Conservation (phyloP, 129 eudicot genomes). For the Lactuca saligna region DNA sequence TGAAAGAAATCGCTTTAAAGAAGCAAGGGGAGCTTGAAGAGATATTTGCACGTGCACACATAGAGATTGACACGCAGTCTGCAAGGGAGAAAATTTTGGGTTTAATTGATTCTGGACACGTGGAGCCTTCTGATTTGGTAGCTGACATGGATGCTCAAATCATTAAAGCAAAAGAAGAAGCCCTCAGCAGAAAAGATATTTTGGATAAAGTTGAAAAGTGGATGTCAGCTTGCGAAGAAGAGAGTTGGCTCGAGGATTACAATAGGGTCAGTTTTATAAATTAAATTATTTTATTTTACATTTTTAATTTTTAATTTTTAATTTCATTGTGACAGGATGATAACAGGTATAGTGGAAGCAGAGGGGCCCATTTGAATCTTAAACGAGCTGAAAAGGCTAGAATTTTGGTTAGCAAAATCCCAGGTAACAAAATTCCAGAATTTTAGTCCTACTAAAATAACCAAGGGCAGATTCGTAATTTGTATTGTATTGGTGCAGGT, state of each 20-base stretch:
- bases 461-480: neutral
- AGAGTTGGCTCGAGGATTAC: conserved; percentile 99
- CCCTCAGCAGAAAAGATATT: conserved; percentile 86
- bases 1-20: conserved; percentile 96
- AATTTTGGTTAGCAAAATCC: conserved; percentile 80
- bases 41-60: conserved; percentile 75
- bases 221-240: conserved; percentile 99
- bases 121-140: conserved; percentile 86
- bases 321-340: conserved; percentile 64
- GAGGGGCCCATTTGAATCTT: conserved; percentile 97
- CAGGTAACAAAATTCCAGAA: conserved; percentile 45
- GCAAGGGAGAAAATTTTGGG: conserved; percentile 73
- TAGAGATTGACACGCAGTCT: conserved; percentile 75
- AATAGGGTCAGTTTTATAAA: conserved; percentile 58
- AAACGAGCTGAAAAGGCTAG: conserved; percentile 97
- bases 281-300: neutral
- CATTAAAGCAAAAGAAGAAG: conserved; percentile 85
- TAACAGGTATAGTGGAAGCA: conserved; percentile 83
- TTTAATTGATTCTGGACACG: conserved; percentile 76
- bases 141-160: conserved; percentile 97
- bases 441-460: neutral
- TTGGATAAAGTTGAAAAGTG: conserved; percentile 96
- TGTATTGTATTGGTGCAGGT: conserved; percentile 41
- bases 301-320: neutral
- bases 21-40: conserved; percentile 90